Base-by-base conservation (phyloP, 257 asterid species). In the Eustoma russellianum region DNA sequence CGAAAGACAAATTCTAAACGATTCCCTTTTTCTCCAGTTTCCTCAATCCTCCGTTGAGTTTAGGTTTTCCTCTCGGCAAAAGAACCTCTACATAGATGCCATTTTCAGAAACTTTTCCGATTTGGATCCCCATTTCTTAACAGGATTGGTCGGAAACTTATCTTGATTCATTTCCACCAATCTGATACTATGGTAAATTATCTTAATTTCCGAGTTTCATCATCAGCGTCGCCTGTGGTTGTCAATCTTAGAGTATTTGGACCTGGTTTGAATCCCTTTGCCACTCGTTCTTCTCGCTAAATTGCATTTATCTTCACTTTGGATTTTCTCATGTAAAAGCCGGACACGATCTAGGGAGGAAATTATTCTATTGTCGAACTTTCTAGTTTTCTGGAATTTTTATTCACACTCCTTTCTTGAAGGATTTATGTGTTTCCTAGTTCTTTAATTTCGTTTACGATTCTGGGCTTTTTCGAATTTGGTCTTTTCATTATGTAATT, bases 211-310 rank as follows among this genome's bases (percentile, higher is more conserved):
- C 79, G 70, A 1, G 69, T 66, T 55, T 62, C 88, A 6, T 83
- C 95, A 46, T 81, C 82, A 6, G 75, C 61, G 30, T 64, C 71
- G 54, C 78, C 71, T 50, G 68, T 74, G 70, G 66, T 69, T 55
- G 69, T 70, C 9, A 90, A 86, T 78, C 95, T 80, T 24, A 85
- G 96, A 9, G 98, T 73, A 24, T 77, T 83, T 47, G 98, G 98
- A 46, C 98, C 98, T 53, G 96, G 94, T 62, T 87, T 90, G 88
- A 90, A 90, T 82, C 98, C 98, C 11, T 86, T 86, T 63, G 71
- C 93, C 55, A 86, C 83, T 66, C 90, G 81, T 70, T 82, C 78
- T 74, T 90, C 98, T 74, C 98, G 98, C 82, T 91, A 91, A 85
- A 53, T 65, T 49, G 46, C n/a, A 24, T 24, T 24, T 2, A 16